Conservation (phyloP, 2,329 filamentous ascomycete species). For the Colletotrichum sp. region DNA sequence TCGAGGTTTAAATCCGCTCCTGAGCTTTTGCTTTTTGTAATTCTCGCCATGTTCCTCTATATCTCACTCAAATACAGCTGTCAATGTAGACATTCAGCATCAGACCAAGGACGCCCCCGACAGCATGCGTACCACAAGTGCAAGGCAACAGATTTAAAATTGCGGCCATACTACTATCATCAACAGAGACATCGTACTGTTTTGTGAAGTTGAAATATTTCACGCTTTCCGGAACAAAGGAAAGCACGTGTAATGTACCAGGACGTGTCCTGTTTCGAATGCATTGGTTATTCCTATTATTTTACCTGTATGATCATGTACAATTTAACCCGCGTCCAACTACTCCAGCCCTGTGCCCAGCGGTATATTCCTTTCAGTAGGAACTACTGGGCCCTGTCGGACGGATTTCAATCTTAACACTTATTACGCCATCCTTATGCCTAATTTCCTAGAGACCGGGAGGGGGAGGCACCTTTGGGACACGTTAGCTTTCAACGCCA, state of each 20-base stretch:
- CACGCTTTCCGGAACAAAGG: background rate
- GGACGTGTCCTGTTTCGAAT: background rate
- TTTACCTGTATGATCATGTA: conserved; percentile 8
- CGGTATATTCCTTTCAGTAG: background rate
- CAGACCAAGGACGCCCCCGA: background rate
- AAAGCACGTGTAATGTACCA: background rate
- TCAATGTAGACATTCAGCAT: background rate
- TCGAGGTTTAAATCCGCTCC: background rate
- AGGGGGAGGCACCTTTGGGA: conserved; percentile 60
- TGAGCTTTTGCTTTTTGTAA: background rate
- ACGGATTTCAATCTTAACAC: background rate
- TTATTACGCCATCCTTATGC: background rate
- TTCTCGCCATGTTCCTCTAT: background rate
- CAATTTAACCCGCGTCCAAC: background rate
- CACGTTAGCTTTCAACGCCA: background rate
- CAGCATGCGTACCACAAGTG: background rate
- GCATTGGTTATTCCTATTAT: conserved; percentile 1
- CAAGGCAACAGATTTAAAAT: background rate
- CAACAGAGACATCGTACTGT: background rate
- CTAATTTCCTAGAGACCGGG: conserved; percentile 49
- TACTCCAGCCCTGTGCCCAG: background rate
- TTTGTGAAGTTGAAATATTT: background rate
- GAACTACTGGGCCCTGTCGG: background rate
- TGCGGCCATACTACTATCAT: background rate
- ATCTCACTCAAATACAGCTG: background rate